Evolutionary conservation across 2,329 filamentous ascomycete genomes (phyloP).

Genomic region (Pyrenophora graminea): DNA sequence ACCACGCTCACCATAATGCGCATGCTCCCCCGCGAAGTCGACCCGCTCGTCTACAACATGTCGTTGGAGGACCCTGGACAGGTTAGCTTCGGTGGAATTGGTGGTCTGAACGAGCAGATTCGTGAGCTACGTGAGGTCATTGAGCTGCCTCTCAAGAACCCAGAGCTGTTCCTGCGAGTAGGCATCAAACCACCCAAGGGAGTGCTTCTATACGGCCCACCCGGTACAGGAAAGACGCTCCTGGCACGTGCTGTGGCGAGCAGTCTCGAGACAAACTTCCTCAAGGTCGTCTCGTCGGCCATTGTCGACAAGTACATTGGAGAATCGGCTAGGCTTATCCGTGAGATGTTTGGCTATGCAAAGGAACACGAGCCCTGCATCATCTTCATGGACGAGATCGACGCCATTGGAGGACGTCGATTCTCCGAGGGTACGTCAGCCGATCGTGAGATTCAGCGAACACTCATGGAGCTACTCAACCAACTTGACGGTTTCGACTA

Average conservation of each 20-base stretch:
- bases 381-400: constrained; percentile 99
- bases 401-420: constrained; percentile 93
- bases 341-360: constrained; percentile 99
- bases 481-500: constrained; percentile 99
- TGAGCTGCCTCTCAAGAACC: constrained; percentile 96
- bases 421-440: constrained; percentile 98
- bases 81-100: constrained; percentile 96
- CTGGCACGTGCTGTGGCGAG: constrained; percentile 93
- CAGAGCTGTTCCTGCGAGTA: constrained; percentile 92
- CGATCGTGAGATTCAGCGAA: constrained; percentile 97
- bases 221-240: constrained; percentile 95
- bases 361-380: constrained; percentile 99
- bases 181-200: constrained; percentile 99
- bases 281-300: constrained; percentile 97
- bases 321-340: constrained; percentile 93
- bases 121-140: constrained; percentile 97
- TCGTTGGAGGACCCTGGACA: constrained; percentile 96
- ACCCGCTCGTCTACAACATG: constrained; percentile 99
- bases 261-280: constrained; percentile 95
- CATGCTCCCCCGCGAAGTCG: constrained; percentile 97
- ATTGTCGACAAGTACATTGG: constrained; percentile 99
- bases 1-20: constrained; percentile 99
- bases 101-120: constrained; percentile 97
- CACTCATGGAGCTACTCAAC: constrained; percentile 97
- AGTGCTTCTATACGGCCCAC: constrained; percentile 92